phyloP scores from a whole-genome alignment of 257 asterid genomes.

The Solanum pinnatisectum region DNA sequence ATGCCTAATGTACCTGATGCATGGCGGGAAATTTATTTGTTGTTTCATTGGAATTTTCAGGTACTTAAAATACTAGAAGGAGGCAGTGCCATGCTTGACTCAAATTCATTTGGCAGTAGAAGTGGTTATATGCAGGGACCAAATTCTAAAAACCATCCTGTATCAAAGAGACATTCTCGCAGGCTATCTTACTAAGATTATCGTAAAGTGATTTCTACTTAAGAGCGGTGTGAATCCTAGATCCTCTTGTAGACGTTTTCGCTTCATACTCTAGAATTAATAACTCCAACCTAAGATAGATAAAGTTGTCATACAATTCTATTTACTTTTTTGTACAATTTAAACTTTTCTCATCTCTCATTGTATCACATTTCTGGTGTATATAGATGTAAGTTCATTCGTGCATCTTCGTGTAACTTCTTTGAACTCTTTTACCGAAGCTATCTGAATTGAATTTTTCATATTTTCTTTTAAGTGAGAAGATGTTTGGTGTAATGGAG shows the following conservation, averaged over 20 bases:
- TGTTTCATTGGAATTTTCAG: constrained; percentile 10
- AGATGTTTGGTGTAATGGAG: not conserved
- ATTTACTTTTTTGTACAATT: not conserved
- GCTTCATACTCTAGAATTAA: not conserved
- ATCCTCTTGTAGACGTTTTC: not conserved
- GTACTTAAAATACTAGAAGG: constrained; percentile 67
- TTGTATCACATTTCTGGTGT: not conserved
- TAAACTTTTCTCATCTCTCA: not conserved
- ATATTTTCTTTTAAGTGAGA: not conserved
- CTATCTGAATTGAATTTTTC: not conserved
- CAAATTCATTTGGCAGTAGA: constrained; percentile 43
- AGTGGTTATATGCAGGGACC: constrained; percentile 48
- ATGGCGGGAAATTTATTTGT: not conserved
- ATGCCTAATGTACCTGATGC: not conserved
- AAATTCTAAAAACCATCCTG: constrained; percentile 11
- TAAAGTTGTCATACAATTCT: not conserved
- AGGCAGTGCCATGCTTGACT: constrained; percentile 33
- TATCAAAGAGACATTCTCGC: constrained; percentile 36
- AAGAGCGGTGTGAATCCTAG: not conserved
- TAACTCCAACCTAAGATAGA: not conserved
- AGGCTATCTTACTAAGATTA: constrained; percentile 37
- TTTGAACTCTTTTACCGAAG: not conserved
- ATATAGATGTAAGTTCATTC: not conserved
- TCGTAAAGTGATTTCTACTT: not conserved
- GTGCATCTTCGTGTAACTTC: not conserved